Conservation (phyloP, 2,329 filamentous ascomycete species). For the Colletotrichum sp. region DNA sequence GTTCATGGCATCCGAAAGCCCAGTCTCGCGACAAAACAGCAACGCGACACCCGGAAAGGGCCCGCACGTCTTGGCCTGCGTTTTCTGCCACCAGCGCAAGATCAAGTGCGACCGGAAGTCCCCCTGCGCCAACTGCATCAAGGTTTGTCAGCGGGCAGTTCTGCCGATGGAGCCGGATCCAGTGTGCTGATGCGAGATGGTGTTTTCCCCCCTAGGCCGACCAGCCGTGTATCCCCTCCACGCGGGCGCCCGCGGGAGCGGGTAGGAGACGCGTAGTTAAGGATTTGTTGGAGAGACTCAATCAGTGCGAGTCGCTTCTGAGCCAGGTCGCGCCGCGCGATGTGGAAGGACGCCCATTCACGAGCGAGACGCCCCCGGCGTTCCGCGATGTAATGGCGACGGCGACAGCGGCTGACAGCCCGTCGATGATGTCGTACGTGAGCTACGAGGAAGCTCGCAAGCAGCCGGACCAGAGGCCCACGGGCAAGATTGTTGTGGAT, state of each 20-base stretch:
- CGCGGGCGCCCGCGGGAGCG: not conserved
- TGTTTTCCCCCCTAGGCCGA: constrained; percentile 8
- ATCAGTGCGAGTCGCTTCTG: constrained; percentile 8
- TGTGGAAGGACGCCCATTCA: not conserved
- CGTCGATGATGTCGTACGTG: not conserved
- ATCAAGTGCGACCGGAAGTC: constrained; percentile 66
- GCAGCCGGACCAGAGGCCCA: not conserved
- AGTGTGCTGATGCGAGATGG: constrained; percentile 59
- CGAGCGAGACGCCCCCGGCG: not conserved
- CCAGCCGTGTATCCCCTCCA: constrained; percentile 7
- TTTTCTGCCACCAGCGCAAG: constrained; percentile 65
- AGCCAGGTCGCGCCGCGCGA: constrained; percentile 8
- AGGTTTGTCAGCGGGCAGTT: constrained; percentile 22
- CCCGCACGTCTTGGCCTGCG: constrained; percentile 40
- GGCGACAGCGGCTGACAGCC: not conserved
- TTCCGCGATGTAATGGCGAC: not conserved
- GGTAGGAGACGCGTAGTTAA: constrained; percentile 1
- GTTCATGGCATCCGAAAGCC: constrained; percentile 5
- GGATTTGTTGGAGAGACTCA: constrained; percentile 2
- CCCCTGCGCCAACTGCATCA: constrained; percentile 56
- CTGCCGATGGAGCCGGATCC: not conserved
- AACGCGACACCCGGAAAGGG: not conserved
- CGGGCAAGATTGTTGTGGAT: constrained; percentile 58
- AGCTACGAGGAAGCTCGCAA: constrained; percentile 13
- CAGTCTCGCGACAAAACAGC: not conserved